phyloP scores from a whole-genome alignment of 306 rosid genomes.

The Trichosanthes cucumerina region DNA sequence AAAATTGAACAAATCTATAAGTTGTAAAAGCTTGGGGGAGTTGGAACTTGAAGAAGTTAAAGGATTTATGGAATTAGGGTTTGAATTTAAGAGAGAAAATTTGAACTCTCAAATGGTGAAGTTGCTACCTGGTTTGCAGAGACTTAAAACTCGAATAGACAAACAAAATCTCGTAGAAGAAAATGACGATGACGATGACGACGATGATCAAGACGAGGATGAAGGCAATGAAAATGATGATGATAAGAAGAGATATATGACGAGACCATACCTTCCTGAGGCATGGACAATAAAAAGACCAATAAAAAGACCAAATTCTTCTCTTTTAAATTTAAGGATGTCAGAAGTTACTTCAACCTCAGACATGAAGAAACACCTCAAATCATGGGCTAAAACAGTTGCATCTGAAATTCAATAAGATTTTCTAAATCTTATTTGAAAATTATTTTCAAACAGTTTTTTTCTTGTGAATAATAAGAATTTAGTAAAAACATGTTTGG shows the following conservation, averaged over 20 bases:
- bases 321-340: slow-evolving; percentile 39
- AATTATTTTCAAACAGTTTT: not conserved
- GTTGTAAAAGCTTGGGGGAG: slow-evolving; percentile 52
- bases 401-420: slow-evolving; percentile 50
- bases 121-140: slow-evolving; percentile 64
- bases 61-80: slow-evolving; percentile 84
- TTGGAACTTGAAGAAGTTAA: slow-evolving; percentile 79
- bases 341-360: slow-evolving; percentile 38
- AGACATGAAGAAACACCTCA: slow-evolving; percentile 69
- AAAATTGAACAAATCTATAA: slow-evolving; percentile 47
- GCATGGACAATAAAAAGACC: slow-evolving; percentile 72
- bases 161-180: slow-evolving; percentile 8
- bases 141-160: slow-evolving; percentile 22
- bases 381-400: slow-evolving; percentile 61
- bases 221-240: not conserved
- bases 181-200: not conserved
- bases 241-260: slow-evolving; percentile 13
- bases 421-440: not conserved
- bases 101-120: slow-evolving; percentile 52
- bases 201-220: not conserved
- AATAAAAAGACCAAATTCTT: slow-evolving; percentile 56
- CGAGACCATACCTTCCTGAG: slow-evolving; percentile 77
- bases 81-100: slow-evolving; percentile 45
- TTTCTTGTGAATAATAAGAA: too few species aligned
- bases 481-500: not conserved